Evolutionary conservation across 345 rosid genomes (phyloP).

Genomic region (Pistacia vera): DNA sequence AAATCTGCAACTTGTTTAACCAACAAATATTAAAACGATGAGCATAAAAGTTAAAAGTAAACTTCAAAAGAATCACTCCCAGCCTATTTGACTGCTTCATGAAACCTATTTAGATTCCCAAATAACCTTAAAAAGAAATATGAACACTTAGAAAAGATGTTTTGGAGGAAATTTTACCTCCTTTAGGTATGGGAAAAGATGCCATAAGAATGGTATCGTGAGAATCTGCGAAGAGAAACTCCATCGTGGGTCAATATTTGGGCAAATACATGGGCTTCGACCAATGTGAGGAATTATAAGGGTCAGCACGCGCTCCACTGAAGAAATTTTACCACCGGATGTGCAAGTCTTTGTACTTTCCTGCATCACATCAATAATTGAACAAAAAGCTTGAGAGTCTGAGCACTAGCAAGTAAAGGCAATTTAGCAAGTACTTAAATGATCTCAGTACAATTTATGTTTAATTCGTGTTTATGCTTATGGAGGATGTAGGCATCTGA

Average conservation of each 20-base stretch:
- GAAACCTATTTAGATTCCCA: background rate
- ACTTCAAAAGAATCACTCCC: background rate
- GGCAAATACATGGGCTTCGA: conserved; percentile 65
- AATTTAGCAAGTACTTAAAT: conserved; percentile 12
- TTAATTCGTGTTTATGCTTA: no score
- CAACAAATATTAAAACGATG: background rate
- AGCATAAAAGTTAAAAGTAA: background rate
- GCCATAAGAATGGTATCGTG: conserved; percentile 87
- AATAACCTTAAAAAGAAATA: background rate
- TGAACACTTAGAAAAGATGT: background rate
- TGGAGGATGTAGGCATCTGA: background rate
- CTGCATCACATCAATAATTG: conserved; percentile 42
- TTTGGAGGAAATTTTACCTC: conserved; percentile 47
- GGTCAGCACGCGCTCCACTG: conserved; percentile 65
- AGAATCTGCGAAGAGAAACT: conserved; percentile 89
- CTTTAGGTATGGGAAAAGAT: conserved; percentile 73
- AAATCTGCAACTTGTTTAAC: background rate
- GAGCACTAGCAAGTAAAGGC: conserved; percentile 13
- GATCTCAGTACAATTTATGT: no score
- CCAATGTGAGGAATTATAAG: conserved; percentile 68
- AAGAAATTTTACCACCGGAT: conserved; percentile 37
- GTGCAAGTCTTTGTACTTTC: conserved; percentile 43
- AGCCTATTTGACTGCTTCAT: conserved; percentile 2
- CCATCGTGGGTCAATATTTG: conserved; percentile 57
- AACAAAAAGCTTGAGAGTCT: conserved; percentile 8